These are phyloP conservation scores for Sechiopsis laciniata DNA, from an alignment of 306 rosid species.

Conservation along the genomic window DNA sequence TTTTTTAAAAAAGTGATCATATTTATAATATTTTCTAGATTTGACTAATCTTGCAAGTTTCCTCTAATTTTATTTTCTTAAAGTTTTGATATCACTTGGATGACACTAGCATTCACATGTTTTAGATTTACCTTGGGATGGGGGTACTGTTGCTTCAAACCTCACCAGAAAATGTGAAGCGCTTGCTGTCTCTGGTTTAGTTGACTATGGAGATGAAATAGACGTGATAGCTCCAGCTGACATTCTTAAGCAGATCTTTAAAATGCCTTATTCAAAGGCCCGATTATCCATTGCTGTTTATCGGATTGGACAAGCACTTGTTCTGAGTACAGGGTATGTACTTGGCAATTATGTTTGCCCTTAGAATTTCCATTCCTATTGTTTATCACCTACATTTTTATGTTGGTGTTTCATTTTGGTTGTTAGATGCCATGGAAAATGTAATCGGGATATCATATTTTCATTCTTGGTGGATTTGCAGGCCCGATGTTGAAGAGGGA, in stretches of 20 bases:
- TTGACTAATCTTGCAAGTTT: no score
- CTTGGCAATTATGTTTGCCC: not conserved
- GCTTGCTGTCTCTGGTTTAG: slow-evolving; percentile 87
- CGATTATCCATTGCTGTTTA: slow-evolving; percentile 81
- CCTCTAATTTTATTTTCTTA: slow-evolving; percentile 15
- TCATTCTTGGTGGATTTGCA: slow-evolving; percentile 33
- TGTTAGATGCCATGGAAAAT: slow-evolving; percentile 19
- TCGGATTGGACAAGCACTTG: slow-evolving; percentile 85
- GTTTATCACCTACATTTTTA: not conserved
- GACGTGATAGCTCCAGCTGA: slow-evolving; percentile 93
- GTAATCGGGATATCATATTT: not conserved
- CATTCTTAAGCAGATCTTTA: slow-evolving; percentile 90
- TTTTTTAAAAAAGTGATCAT: no score
- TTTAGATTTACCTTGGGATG: slow-evolving; percentile 78
- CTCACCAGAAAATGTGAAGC: slow-evolving; percentile 79
- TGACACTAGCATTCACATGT: slow-evolving; percentile 20
- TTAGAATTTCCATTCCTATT: not conserved
- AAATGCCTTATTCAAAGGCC: slow-evolving; percentile 93
- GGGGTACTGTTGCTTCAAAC: slow-evolving; percentile 63
- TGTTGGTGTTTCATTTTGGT: slow-evolving; percentile 10
- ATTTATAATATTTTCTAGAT: no score
- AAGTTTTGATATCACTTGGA: slow-evolving; percentile 23
- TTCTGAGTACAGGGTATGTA: slow-evolving; percentile 79
- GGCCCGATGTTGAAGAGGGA: slow-evolving; percentile 92
- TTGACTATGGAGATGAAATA: slow-evolving; percentile 86